Base-by-base conservation (phyloP, 352 stramenopile species). In the Pythium brachiatum region DNA sequence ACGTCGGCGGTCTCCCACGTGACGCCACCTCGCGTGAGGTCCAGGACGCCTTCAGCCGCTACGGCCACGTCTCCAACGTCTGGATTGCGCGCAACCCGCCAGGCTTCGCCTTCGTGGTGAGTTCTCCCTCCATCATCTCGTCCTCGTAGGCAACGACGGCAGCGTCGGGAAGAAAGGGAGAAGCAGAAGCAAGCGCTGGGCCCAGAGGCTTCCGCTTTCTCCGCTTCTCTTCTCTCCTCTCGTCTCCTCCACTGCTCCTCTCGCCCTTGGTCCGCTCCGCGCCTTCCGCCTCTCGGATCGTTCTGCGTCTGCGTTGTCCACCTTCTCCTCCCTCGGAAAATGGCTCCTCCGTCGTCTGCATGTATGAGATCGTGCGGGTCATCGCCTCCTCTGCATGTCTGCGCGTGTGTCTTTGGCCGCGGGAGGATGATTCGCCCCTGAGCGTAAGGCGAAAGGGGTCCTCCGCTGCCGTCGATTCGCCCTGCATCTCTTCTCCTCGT, bases 71-170 rank as follows among this genome's bases (percentile, higher is more conserved):
- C 58, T 77, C 78, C 67, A 94, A 93, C 74, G 88, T 94, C 60
- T 94, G 86, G 86, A 84, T 94, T 60, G 86, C 86, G 53, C 83
- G 86, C 56, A 94, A 94, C 74, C 86, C 86, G 55, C 86, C 86
- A 16, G 86, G 86, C 69, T 94, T 94, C 70, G 86, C 86, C 78
- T 94, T 94, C 74, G 81, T 94, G 82, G 86, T 94, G 82, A 90
- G 86, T 93, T 72, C 52, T 47, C 53, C 47, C 27, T 73, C 54
- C 43, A 65, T 62, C 43, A 65, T 59, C 29, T 65, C 44, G 15
- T 62, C 54, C n/a, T 39, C 55, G 60, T 43, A 38, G 26, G 43
- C 53, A 20, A 53, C 57, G 43, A 64, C 63, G 63, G 57, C 63
- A 65, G 57, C 56, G 57, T 59, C 20, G 12, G 23, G 2, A 29